phyloP scores from a whole-genome alignment of 1,284 basidiomycete species.

The Pascua sp. region DNA sequence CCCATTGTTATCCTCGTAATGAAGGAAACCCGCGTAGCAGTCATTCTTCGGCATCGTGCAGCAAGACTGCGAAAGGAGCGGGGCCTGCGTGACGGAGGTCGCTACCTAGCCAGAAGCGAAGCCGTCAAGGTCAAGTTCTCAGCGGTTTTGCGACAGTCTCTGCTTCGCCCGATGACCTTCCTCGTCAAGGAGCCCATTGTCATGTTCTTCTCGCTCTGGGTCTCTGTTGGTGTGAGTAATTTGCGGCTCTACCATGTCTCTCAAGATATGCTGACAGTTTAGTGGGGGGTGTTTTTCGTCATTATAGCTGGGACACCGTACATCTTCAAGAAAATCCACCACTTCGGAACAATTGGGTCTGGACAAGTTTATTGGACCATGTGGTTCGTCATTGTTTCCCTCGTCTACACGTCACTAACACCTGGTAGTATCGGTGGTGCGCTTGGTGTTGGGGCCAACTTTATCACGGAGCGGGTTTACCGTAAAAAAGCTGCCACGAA shows the following conservation, averaged over 20 bases:
- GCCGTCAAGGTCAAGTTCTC: slow-evolving; percentile 35
- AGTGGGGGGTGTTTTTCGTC: slow-evolving; percentile 72
- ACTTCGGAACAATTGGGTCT: slow-evolving; percentile 62
- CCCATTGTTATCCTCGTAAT: slow-evolving; percentile 36
- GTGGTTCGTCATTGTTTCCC: slow-evolving; percentile 21
- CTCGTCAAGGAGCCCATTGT: slow-evolving; percentile 73
- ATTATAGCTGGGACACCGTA: slow-evolving; percentile 65
- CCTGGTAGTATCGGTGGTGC: slow-evolving; percentile 54
- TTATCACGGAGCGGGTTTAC: slow-evolving; percentile 67
- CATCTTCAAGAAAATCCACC: slow-evolving; percentile 61
- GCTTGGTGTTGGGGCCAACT: slow-evolving; percentile 59
- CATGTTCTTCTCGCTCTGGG: slow-evolving; percentile 70
- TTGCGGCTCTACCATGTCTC: not conserved
- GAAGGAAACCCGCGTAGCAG: slow-evolving; percentile 44
- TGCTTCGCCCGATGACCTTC: slow-evolving; percentile 50
- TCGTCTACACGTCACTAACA: too few relatives aligned
- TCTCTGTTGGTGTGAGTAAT: slow-evolving; percentile 57
- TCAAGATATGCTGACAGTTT: not conserved
- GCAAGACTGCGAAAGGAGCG: slow-evolving; percentile 34
- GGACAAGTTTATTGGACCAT: slow-evolving; percentile 63
- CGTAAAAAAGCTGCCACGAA: slow-evolving; percentile 56
- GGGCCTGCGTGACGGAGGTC: slow-evolving; percentile 32
- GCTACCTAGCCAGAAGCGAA: slow-evolving; percentile 49
- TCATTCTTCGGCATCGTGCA: slow-evolving; percentile 42
- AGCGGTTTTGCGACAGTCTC: slow-evolving; percentile 33